Percentiles rank a stretch among this genome's conserved stretches.
phyloP scores from a whole-genome alignment of 2,329 filamentous ascomycete species.

The Fusarium aywerte region DNA sequence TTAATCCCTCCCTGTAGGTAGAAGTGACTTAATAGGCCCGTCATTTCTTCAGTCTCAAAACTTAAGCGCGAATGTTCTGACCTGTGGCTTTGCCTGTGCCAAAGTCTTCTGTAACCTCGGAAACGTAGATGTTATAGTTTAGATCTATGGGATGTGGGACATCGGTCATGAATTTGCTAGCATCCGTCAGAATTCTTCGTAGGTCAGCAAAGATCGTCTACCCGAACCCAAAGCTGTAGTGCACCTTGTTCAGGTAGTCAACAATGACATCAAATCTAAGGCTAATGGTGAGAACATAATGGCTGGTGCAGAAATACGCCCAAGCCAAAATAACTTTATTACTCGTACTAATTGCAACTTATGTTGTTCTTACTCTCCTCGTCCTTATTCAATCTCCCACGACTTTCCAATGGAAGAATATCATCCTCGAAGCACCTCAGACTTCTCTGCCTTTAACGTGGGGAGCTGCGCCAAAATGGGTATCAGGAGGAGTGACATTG shows the following conservation, averaged over 20 bases:
- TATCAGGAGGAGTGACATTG: conserved; percentile 16
- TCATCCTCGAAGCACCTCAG: conserved; percentile 7
- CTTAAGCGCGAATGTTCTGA: conserved; percentile 2
- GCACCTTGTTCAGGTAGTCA: conserved; percentile 21
- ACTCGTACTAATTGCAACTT: neutral
- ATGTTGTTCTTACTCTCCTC: conserved; percentile 15
- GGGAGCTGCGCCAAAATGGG: neutral
- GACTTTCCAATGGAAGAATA: conserved; percentile 4
- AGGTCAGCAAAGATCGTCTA: neutral
- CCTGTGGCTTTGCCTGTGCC: neutral
- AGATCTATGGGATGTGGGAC: neutral
- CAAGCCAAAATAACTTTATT: neutral
- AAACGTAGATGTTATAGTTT: conserved; percentile 11
- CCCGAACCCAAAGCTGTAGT: conserved; percentile 18
- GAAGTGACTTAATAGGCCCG: conserved; percentile 2
- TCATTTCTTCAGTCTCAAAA: conserved; percentile 1
- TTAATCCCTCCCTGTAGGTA: neutral
- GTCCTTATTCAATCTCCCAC: neutral
- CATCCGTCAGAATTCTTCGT: rapidly evolving
- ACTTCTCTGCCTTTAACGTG: conserved; percentile 3
- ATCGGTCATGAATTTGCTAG: neutral
- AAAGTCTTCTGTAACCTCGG: conserved; percentile 14
- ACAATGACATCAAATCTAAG: conserved; percentile 11
- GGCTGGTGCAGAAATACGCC: conserved; percentile 2
- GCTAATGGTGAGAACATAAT: conserved; percentile 1